These are phyloP conservation scores for Alternaria tenuissima DNA, from an alignment of 2,329 filamentous ascomycete species.

Conservation along the genomic window DNA sequence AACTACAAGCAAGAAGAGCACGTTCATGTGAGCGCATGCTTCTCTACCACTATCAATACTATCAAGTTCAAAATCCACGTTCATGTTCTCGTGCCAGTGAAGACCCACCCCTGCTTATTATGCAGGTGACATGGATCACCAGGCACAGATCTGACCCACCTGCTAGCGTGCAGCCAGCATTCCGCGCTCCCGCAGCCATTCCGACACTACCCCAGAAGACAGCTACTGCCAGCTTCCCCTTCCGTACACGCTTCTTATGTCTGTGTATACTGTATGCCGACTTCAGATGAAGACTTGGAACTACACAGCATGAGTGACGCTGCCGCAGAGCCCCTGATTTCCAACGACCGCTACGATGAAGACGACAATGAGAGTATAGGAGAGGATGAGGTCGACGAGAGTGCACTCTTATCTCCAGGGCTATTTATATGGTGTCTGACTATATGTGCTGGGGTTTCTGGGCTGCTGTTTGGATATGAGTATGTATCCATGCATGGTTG, in stretches of 20 bases:
- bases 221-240: not conserved
- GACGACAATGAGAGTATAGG: slow-evolving; percentile 16
- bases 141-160: slow-evolving; percentile 15
- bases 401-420: slow-evolving; percentile 35
- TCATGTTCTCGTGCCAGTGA: not conserved
- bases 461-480: slow-evolving; percentile 70
- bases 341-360: slow-evolving; percentile 23
- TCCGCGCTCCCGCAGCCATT: slow-evolving; percentile 19
- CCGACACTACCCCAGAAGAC: slow-evolving; percentile 19
- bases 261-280: slow-evolving; percentile 9
- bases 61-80: not conserved
- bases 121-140: slow-evolving; percentile 17
- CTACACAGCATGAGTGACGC: slow-evolving; percentile 41
- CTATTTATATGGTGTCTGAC: slow-evolving; percentile 65
- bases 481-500: slow-evolving; percentile 36
- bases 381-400: slow-evolving; percentile 49
- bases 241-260: not conserved
- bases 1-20: slow-evolving; percentile 20
- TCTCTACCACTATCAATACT: slow-evolving; percentile 12
- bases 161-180: slow-evolving; percentile 14
- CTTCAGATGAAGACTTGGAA: slow-evolving; percentile 30
- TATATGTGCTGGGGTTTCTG: slow-evolving; percentile 65
- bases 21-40: slow-evolving; percentile 11
- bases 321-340: slow-evolving; percentile 46
- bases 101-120: not conserved